These are phyloP conservation scores for Boletellus sp. DNA, from an alignment of 768 basidiomycete species.

Conservation along the genomic window DNA sequence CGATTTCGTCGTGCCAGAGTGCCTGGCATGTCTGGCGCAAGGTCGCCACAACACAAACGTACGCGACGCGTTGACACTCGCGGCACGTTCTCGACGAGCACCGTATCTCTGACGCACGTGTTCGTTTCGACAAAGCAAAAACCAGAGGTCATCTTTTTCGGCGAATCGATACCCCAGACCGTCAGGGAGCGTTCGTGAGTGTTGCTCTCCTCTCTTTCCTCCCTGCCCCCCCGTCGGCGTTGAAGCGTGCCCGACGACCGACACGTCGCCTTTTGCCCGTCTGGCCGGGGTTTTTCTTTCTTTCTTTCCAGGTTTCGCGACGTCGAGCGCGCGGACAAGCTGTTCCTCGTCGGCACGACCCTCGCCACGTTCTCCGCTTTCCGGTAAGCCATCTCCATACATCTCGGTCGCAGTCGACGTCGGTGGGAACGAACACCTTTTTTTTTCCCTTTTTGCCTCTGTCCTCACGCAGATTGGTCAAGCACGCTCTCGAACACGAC, in stretches of 20 bases:
- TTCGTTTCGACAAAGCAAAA: slow-evolving; percentile 53
- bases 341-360: slow-evolving; percentile 85
- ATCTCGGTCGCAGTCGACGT: no score
- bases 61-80: slow-evolving; percentile 23
- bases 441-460: no score
- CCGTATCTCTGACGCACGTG: slow-evolving; percentile 20
- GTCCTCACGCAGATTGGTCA: slow-evolving; percentile 55
- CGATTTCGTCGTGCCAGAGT: slow-evolving; percentile 77
- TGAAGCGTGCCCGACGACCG: background rate
- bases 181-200: slow-evolving; percentile 75
- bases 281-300: no score
- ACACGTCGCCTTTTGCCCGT: background rate
- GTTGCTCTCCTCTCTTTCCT: no score
- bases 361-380: slow-evolving; percentile 93
- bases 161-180: slow-evolving; percentile 71
- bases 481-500: slow-evolving; percentile 66
- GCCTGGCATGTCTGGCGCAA: slow-evolving; percentile 60
- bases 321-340: slow-evolving; percentile 56
- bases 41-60: slow-evolving; percentile 61
- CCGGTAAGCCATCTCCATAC: slow-evolving; percentile 41
- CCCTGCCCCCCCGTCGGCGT: no score
- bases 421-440: no score
- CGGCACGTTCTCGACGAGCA: background rate
- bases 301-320: slow-evolving; percentile 46
- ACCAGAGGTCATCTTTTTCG: slow-evolving; percentile 84